Evolutionary conservation across 164 flowering plant species (phyloP).

Genomic region (Litsea cubeba): DNA sequence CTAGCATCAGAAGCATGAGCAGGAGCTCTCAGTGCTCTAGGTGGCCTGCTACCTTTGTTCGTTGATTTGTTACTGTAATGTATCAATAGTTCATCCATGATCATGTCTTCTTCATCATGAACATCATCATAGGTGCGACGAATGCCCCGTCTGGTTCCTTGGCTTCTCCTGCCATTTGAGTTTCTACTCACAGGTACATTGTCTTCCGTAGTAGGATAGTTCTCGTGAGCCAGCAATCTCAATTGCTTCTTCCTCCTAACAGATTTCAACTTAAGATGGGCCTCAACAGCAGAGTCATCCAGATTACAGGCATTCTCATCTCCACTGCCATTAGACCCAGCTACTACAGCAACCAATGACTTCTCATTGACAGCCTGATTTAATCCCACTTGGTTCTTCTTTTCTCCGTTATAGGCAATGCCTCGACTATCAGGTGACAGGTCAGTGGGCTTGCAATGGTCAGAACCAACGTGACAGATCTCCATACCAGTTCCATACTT

Average conservation of each 20-base stretch:
- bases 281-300: slow-evolving; percentile 8
- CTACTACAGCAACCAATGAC: neutral
- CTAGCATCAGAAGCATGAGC: slow-evolving; percentile 16
- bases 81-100: slow-evolving; percentile 63
- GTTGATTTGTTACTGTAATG: slow-evolving; percentile 39
- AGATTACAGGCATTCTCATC: slow-evolving; percentile 1
- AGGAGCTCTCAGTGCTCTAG: slow-evolving; percentile 24
- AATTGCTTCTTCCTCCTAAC: slow-evolving; percentile 32
- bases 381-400: neutral
- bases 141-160: slow-evolving; percentile 30
- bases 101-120: slow-evolving; percentile 68
- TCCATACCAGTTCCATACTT: slow-evolving; percentile 1
- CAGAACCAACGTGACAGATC: slow-evolving; percentile 1
- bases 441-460: slow-evolving; percentile 1
- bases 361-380: neutral
- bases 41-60: neutral
- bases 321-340: neutral
- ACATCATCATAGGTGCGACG: slow-evolving; percentile 8
- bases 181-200: neutral
- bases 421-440: neutral
- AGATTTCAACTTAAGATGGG: slow-evolving; percentile 36
- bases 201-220: neutral
- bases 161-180: slow-evolving; percentile 30
- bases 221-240: slow-evolving; percentile 8
- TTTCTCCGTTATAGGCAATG: neutral